phyloP scores from a whole-genome alignment of 2,329 filamentous ascomycete genomes.

The Microcera coccophila region DNA sequence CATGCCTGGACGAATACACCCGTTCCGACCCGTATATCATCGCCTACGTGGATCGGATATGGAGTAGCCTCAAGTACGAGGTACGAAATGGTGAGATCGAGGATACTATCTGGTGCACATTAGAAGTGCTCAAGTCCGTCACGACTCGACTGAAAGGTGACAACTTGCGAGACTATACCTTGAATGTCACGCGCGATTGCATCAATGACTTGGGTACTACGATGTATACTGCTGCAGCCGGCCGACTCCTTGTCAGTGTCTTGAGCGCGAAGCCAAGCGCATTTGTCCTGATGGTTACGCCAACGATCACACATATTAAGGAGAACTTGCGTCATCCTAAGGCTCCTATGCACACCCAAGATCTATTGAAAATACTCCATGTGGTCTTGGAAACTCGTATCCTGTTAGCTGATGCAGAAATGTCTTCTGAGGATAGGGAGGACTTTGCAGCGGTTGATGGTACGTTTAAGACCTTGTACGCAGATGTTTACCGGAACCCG shows the following conservation, averaged over 20 bases:
- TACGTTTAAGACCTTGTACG: conserved; percentile 41
- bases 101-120: conserved; percentile 53
- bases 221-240: conserved; percentile 50
- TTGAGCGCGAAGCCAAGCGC: conserved; percentile 45
- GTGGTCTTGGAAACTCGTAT: conserved; percentile 47
- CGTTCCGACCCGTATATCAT: conserved; percentile 44
- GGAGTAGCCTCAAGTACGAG: conserved; percentile 60
- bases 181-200: conserved; percentile 50
- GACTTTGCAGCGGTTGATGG: conserved; percentile 36
- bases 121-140: conserved; percentile 51
- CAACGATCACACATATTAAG: conserved; percentile 47
- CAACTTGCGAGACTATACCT: conserved; percentile 43
- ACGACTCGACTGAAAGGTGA: conserved; percentile 43
- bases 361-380: conserved; percentile 49
- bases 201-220: conserved; percentile 51
- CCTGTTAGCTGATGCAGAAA: conserved; percentile 33
- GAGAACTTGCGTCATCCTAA: conserved; percentile 49
- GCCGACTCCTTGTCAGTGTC: conserved; percentile 50
- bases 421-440: conserved; percentile 34
- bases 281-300: conserved; percentile 46
- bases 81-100: conserved; percentile 58
- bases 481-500: conserved; percentile 40
- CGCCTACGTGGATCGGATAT: conserved; percentile 50
- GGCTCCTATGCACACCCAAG: conserved; percentile 47
- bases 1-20: conserved; percentile 49